Evolutionary conservation across 164 flowering plant species (phyloP), one percentile per base, ranked within the genome.

Genomic region (Magnolia changhungtana): DNA sequence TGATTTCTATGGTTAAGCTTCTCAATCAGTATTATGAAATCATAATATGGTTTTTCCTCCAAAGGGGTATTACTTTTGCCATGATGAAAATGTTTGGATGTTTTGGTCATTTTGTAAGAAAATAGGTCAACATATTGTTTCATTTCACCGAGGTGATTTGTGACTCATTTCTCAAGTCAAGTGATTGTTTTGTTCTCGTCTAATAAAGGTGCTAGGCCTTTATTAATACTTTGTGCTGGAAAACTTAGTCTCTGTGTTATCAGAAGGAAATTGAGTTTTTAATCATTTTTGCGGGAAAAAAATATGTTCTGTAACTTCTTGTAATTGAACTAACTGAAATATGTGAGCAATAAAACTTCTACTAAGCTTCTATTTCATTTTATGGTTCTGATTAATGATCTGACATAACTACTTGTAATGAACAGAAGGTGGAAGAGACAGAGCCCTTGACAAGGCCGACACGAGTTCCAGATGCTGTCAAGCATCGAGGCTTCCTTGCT

Each of bases 401-500:
- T 78, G 49, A 77, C n/a, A 18, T 52, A 67, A 27, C 20, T n/a
- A 50, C 72, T 75, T 67, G 72, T 71, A 69, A 55, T 69, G 77
- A 70, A 19, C 83, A 89, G 88, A 76, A 79, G 64, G 85, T 75
- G 29, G 90, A 85, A 55, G 83, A 84, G 63, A 80, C 71, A 20
- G 78, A 83, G 76, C 52, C 75, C 61, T 1, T 61, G 23, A 84
- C 77, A 71, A 90, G 97, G 84, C 98, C 98, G 10, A 82, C 87
- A 37, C 81, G 79, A 55, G 96, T 94, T 74, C 5, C 79, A 24
- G 88, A 93, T 83, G 96, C 99, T 67, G 84, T 87, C 73, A 96
- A 96, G 81, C 90, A 93, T 81, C 82, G 99, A 16, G 99, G 99
- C 66, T 96, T 96, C 73, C 77, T 93, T 81, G 85, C 89, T 63